These are phyloP conservation scores for Medicago truncatula DNA, from an alignment of 306 rosid species.

Conservation along the genomic window DNA sequence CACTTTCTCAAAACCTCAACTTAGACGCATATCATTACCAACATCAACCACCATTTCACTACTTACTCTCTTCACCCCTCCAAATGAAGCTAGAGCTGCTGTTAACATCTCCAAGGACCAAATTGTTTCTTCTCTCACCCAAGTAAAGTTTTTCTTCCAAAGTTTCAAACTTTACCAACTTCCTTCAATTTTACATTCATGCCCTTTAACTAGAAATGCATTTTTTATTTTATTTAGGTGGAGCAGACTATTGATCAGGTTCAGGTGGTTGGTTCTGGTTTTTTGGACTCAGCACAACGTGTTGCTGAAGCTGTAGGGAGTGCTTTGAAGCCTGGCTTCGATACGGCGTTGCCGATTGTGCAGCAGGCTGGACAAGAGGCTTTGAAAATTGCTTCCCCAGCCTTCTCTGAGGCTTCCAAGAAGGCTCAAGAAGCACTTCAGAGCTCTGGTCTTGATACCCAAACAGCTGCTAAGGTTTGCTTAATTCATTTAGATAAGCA, in stretches of 20 bases:
- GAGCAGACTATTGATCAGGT: slow-evolving; percentile 82
- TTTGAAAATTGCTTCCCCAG: slow-evolving; percentile 75
- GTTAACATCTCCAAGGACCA: slow-evolving; percentile 73
- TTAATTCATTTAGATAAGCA: neutral
- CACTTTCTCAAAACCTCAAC: slow-evolving; percentile 47
- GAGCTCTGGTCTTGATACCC: slow-evolving; percentile 71
- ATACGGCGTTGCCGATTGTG: slow-evolving; percentile 72
- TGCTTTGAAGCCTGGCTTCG: slow-evolving; percentile 78
- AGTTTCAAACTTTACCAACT: neutral
- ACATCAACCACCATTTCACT: slow-evolving; percentile 76
- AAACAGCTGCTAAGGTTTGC: slow-evolving; percentile 82
- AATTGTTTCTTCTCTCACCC: slow-evolving; percentile 76
- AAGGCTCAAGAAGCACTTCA: slow-evolving; percentile 81
- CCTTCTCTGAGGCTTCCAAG: slow-evolving; percentile 77
- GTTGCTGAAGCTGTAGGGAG: slow-evolving; percentile 53
- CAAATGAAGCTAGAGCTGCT: slow-evolving; percentile 77
- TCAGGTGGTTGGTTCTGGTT: slow-evolving; percentile 73
- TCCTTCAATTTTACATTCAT: slow-evolving; percentile 17
- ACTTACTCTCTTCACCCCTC: slow-evolving; percentile 68
- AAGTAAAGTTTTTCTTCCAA: slow-evolving; percentile 45
- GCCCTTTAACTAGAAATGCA: slow-evolving; percentile 27
- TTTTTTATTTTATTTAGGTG: slow-evolving; percentile 52
- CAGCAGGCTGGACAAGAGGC: slow-evolving; percentile 83
- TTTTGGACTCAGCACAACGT: slow-evolving; percentile 56
- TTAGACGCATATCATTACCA: slow-evolving; percentile 62